Base-by-base conservation (phyloP, 306 rosid species). In the Fagus sylvatica region DNA sequence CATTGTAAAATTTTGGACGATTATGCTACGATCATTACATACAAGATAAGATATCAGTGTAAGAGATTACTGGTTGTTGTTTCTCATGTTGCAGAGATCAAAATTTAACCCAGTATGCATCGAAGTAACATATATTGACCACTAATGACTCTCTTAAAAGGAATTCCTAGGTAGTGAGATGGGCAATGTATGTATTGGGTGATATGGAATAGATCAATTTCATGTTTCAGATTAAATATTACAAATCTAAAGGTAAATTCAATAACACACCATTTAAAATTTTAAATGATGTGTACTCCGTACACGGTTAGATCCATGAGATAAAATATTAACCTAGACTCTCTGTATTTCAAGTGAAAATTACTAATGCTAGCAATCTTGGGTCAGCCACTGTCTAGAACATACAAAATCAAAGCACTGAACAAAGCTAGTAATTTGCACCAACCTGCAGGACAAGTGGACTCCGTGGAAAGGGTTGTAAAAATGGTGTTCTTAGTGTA, bases 391-490 rank as follows among this genome's bases (percentile, higher is more conserved):
- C 28, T 22, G 28, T 22, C 28, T 22, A 22, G 28, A 22, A 15
- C 34, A 36, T 5, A 34, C 2, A 6, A 36, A 64, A 65, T 15
- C 28, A 36, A 65, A 65, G 10, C 28, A 65, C 3, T 39, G 30
- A 65, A 37, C 33, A 37, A 28, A 39, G 49, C 6, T 17, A 65
- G 32, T 1, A 6, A 40, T 15, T 41, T 19, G 77, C 48, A 87
- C 87, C 74, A 77, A 93, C 98, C 96, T 72, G 51, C 51, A 46
- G 90, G 73, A 78, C 98, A 95, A 78, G 76, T 83, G 69, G 89
- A 62, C 2, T 74, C 76, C 0, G 80, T 61, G n/a, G 72, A 36
- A 54, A 85, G 76, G 42, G 28, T 1, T 1, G 89, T 56, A 43
- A 82, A 79, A 84, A 95, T 86, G 72, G 71, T 74, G 48, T 7